phyloP scores from a whole-genome alignment of 768 basidiomycete genomes.

The Suillus placidus region DNA sequence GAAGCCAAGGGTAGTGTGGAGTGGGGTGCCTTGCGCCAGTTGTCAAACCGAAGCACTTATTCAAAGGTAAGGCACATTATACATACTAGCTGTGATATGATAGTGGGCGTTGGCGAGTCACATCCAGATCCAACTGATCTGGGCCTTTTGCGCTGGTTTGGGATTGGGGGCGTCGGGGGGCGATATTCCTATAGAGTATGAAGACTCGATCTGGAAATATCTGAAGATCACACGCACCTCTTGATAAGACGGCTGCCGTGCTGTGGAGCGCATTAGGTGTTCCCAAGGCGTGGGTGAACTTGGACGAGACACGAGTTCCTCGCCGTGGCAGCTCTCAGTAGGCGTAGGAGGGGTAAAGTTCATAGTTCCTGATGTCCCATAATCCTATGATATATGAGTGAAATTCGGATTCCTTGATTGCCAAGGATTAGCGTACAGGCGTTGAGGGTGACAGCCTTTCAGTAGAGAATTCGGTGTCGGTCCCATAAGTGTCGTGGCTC shows the following conservation, averaged over 20 bases:
- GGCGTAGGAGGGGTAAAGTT: slow-evolving; percentile 37
- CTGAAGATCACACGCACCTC: slow-evolving; percentile 22
- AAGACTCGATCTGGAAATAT: slow-evolving; percentile 6
- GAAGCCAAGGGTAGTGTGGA: slow-evolving; percentile 26
- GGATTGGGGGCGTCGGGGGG: slow-evolving; percentile 61
- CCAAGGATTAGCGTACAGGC: slow-evolving; percentile 35
- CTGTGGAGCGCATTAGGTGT: slow-evolving; percentile 18
- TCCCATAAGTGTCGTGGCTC: slow-evolving; percentile 25
- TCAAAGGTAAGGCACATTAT: slow-evolving; percentile 11
- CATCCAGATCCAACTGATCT: slow-evolving; percentile 36
- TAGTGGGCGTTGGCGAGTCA: slow-evolving; percentile 32
- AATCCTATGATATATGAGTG: slow-evolving; percentile 34
- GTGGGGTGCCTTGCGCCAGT: slow-evolving; percentile 25
- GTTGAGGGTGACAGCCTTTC: slow-evolving; percentile 38
- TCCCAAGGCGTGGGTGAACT: slow-evolving; percentile 40
- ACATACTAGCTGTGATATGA: slow-evolving; percentile 30
- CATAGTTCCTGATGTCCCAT: slow-evolving; percentile 33
- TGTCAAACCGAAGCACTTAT: slow-evolving; percentile 4
- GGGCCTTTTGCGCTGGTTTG: slow-evolving; percentile 37
- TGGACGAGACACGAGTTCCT: slow-evolving; percentile 38
- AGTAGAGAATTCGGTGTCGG: slow-evolving; percentile 28
- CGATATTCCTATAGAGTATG: slow-evolving; percentile 46
- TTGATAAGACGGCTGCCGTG: slow-evolving; percentile 15
- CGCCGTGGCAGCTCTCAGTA: slow-evolving; percentile 34
- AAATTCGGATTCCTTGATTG: slow-evolving; percentile 26